Percentiles rank a stretch among this genome's conserved stretches.
These are phyloP conservation scores for Chiua sp. DNA, from an alignment of 1,284 basidiomycete species.

Conservation along the genomic window DNA sequence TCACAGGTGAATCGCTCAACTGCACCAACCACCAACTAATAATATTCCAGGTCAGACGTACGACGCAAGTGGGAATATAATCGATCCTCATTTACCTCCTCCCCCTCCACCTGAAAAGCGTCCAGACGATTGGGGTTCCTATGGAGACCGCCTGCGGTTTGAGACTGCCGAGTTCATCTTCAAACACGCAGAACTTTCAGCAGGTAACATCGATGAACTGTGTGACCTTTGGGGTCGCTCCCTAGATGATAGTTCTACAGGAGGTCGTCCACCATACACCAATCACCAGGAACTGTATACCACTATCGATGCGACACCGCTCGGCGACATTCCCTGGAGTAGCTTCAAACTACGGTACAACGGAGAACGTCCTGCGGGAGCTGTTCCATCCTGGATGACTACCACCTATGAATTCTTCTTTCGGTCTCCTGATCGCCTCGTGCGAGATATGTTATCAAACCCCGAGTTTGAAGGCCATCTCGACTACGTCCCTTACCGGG, in stretches of 20 bases:
- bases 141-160: neutral
- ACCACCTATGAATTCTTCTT: neutral
- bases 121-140: slow-evolving; percentile 17
- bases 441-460: slow-evolving; percentile 14
- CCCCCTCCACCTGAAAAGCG: too few species aligned
- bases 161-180: neutral
- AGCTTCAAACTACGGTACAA: neutral
- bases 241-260: neutral
- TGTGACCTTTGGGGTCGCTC: neutral
- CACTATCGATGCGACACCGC: neutral
- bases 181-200: neutral
- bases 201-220: neutral
- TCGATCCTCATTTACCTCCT: too few species aligned
- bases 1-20: neutral
- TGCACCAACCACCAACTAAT: too few species aligned
- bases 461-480: slow-evolving; percentile 17
- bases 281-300: neutral
- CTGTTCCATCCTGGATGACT: neutral
- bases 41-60: slow-evolving; percentile 5
- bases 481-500: slow-evolving; percentile 20
- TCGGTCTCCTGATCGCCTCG: neutral
- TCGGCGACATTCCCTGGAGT: neutral
- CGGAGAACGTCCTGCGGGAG: neutral
- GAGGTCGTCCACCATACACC: neutral
- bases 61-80: slow-evolving; percentile 3